Evolutionary conservation across 148 eudicot genomes (phyloP).

Genomic region (Amaranthus cruentus): DNA sequence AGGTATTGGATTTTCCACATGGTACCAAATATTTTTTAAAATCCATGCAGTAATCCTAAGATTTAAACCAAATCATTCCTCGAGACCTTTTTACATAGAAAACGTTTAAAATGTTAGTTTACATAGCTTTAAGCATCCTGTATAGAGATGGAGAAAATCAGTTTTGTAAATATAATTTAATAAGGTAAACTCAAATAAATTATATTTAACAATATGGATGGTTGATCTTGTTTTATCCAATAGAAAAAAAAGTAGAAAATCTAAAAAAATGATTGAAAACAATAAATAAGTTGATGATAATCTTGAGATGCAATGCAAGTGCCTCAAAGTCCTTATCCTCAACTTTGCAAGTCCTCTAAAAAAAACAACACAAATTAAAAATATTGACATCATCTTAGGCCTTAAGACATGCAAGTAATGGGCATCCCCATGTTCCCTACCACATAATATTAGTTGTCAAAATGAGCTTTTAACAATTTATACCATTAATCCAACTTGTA

Average conservation of each 20-base stretch:
- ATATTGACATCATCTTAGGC: conserved; percentile 19
- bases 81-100: no score
- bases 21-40: no score
- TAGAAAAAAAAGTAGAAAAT: neutral
- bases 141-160: no score
- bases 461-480: neutral
- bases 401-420: conserved; percentile 10
- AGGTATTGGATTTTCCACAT: no score
- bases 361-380: conserved; percentile 1
- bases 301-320: conserved; percentile 6
- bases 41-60: no score
- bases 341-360: conserved; percentile 21
- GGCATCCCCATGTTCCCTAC: conserved; percentile 22
- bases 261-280: neutral
- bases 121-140: no score
- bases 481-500: conserved; percentile 20
- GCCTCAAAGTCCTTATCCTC: conserved; percentile 31
- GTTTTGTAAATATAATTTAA: no score
- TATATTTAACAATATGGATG: no score
- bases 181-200: no score
- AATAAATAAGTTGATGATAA: no score
- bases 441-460: conserved; percentile 18
- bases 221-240: neutral
- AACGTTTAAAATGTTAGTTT: no score
- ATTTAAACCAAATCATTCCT: no score